phyloP scores from a whole-genome alignment of 306 rosid genomes.

The Cucurbita maxima region DNA sequence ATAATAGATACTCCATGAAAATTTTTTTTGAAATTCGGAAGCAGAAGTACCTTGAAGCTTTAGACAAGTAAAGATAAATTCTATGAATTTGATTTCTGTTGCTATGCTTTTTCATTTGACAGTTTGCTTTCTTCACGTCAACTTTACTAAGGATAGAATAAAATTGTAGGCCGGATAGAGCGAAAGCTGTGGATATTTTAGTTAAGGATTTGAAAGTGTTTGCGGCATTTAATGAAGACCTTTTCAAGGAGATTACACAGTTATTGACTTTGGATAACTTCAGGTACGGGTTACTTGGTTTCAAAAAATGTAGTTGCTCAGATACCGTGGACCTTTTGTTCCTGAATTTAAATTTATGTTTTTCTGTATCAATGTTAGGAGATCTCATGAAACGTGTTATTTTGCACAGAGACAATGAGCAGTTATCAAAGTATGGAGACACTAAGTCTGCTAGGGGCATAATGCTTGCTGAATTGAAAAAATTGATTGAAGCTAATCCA shows the following conservation, averaged over 20 bases:
- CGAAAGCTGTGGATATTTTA: conserved; percentile 86
- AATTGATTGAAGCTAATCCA: conserved; percentile 94
- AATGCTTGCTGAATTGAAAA: conserved; percentile 95
- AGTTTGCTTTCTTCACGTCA: neutral
- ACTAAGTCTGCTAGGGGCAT: conserved; percentile 96
- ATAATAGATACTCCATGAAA: conserved; percentile 97
- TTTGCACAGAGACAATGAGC: conserved; percentile 82
- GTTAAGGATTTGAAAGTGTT: conserved; percentile 98
- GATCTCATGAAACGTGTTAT: conserved; percentile 2
- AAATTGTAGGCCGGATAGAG: conserved; percentile 74
- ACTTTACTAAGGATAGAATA: conserved; percentile 7
- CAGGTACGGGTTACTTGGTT: conserved; percentile 38
- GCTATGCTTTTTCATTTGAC: neutral
- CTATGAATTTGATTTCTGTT: neutral
- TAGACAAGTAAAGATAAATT: conserved; percentile 49
- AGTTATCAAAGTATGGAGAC: conserved; percentile 95
- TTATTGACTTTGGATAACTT: conserved; percentile 86
- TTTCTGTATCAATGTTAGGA: neutral
- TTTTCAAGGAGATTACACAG: conserved; percentile 94
- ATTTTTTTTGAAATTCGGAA: conserved; percentile 95
- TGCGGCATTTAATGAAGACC: conserved; percentile 91
- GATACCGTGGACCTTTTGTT: neutral
- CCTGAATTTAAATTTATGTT: neutral
- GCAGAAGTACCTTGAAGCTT: conserved; percentile 96
- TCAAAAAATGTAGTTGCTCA: conserved; percentile 2